phyloP scores from a whole-genome alignment of 2,329 filamentous ascomycete genomes.

The Microsporum canis region DNA sequence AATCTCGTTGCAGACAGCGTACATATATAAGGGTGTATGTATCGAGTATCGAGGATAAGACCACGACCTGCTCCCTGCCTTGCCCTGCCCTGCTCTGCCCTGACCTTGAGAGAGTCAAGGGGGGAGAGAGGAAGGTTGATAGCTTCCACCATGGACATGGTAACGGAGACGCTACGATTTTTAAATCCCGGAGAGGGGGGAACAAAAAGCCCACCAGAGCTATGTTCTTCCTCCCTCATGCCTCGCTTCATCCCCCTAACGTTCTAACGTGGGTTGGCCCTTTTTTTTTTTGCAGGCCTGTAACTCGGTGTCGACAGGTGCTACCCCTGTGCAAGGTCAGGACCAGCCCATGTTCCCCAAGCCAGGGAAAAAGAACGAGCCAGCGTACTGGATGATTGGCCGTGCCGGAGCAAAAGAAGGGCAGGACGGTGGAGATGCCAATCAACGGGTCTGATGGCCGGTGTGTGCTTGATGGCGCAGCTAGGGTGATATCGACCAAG shows the following conservation, averaged over 20 bases:
- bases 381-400: not conserved
- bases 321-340: not conserved
- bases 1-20: too few species aligned
- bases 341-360: not conserved
- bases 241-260: not conserved
- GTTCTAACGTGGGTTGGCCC: not conserved
- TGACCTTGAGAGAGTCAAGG: not conserved
- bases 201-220: not conserved
- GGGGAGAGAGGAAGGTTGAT: not conserved
- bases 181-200: not conserved
- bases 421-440: not conserved
- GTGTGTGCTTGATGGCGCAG: not conserved
- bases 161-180: conserved; percentile 2
- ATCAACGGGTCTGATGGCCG: not conserved
- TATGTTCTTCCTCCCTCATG: not conserved
- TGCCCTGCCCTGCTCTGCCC: too few species aligned
- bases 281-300: not conserved
- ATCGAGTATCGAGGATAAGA: too few species aligned
- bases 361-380: not conserved
- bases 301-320: not conserved
- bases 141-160: not conserved
- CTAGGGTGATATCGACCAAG: not conserved
- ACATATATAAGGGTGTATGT: too few species aligned
- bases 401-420: not conserved
- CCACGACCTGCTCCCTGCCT: not conserved